Conservation (phyloP, 164 flowering plant genomes). For the Umbilicus rupestris region DNA sequence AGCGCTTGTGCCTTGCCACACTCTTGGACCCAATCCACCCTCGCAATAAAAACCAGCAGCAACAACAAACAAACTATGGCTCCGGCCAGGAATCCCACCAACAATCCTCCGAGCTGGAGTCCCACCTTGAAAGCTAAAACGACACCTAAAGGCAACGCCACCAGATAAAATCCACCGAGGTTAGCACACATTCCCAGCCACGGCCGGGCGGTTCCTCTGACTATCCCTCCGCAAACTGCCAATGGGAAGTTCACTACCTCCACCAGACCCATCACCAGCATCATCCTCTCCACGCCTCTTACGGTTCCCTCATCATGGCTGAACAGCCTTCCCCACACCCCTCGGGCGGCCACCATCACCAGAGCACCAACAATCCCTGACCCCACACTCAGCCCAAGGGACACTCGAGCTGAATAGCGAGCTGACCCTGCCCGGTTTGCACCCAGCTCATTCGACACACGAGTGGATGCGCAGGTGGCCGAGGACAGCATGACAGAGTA, state of each 20-base stretch:
- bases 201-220: slow-evolving; percentile 78
- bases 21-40: slow-evolving; percentile 66
- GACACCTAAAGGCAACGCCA: slow-evolving; percentile 67
- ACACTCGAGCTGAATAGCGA: slow-evolving; percentile 36
- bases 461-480: slow-evolving; percentile 58
- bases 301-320: slow-evolving; percentile 45
- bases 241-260: slow-evolving; percentile 80
- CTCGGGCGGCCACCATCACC: slow-evolving; percentile 46
- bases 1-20: slow-evolving; percentile 57
- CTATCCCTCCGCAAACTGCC: slow-evolving; percentile 66
- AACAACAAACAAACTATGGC: slow-evolving; percentile 33
- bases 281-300: slow-evolving; percentile 53
- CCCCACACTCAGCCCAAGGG: slow-evolving; percentile 24
- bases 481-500: slow-evolving; percentile 69
- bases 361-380: slow-evolving; percentile 45
- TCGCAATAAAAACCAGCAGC: slow-evolving; percentile 40
- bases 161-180: slow-evolving; percentile 62
- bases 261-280: slow-evolving; percentile 57
- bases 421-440: slow-evolving; percentile 41
- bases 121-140: slow-evolving; percentile 46
- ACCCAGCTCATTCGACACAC: slow-evolving; percentile 82
- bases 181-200: slow-evolving; percentile 60
- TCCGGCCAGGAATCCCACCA: slow-evolving; percentile 65
- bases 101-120: slow-evolving; percentile 52
- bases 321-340: slow-evolving; percentile 65